These are phyloP conservation scores for Chaetomiaceae sp. DNA, from an alignment of 2,329 filamentous ascomycete genomes.

Conservation along the genomic window DNA sequence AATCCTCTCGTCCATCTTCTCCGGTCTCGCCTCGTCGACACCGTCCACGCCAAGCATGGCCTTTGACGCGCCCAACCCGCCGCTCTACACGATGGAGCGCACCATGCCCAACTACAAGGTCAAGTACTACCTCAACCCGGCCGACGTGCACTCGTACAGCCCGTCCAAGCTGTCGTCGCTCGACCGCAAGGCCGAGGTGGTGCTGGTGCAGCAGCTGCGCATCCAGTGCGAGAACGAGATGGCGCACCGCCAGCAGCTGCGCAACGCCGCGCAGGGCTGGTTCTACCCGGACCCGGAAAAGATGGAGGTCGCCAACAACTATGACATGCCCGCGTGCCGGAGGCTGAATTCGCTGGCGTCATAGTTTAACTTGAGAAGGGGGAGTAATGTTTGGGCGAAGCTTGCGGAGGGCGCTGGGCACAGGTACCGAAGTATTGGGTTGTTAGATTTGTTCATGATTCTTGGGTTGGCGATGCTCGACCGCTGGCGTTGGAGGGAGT, in stretches of 20 bases:
- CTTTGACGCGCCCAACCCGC: constrained; percentile 67
- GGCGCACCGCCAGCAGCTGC: constrained; percentile 58
- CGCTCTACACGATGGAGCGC: constrained; percentile 66
- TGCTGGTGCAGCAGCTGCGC: constrained; percentile 63
- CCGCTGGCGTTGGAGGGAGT: constrained; percentile 6
- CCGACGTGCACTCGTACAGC: constrained; percentile 67
- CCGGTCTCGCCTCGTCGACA: constrained; percentile 44
- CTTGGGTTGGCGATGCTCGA: not conserved
- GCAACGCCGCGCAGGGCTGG: constrained; percentile 81
- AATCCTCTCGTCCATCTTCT: constrained; percentile 75
- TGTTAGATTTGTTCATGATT: not conserved
- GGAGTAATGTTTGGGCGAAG: not conserved
- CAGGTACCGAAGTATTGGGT: not conserved
- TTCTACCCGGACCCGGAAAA: constrained; percentile 77
- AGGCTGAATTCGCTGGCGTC: constrained; percentile 35
- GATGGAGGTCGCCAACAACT: constrained; percentile 63
- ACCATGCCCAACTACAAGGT: constrained; percentile 66
- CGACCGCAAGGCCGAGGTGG: constrained; percentile 71
- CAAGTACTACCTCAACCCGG: constrained; percentile 80
- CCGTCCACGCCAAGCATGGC: constrained; percentile 64
- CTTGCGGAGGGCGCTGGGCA: not conserved
- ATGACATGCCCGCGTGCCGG: constrained; percentile 50
- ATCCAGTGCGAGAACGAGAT: constrained; percentile 72
- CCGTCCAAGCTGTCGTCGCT: constrained; percentile 66
- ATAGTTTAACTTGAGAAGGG: not conserved